Percentiles rank a stretch among this genome's conserved stretches.
phyloP scores from a whole-genome alignment of 352 stramenopile genomes.

The Elongisporangium prolatum region DNA sequence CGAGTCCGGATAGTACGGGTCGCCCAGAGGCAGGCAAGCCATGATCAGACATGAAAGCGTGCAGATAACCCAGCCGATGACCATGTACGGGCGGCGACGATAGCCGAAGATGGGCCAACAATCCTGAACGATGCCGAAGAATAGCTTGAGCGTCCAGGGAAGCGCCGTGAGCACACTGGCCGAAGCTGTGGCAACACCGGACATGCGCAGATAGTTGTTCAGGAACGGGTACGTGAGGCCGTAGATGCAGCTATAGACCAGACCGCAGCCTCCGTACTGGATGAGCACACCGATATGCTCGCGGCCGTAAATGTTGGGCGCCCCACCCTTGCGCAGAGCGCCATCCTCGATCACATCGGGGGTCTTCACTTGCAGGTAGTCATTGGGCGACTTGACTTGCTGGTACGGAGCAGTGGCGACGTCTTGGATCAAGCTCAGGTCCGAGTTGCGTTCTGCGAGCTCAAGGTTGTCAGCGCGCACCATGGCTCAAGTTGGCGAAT shows the following conservation, averaged over 20 bases:
- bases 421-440: neutral
- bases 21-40: conserved; percentile 20
- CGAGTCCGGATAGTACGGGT: conserved; percentile 29
- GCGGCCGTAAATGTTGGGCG: conserved; percentile 28
- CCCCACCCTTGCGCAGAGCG: conserved; percentile 27
- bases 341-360: conserved; percentile 27
- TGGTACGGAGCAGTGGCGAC: neutral
- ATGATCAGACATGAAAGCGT: conserved; percentile 27
- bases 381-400: conserved; percentile 2
- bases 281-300: conserved; percentile 33
- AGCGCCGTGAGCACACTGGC: conserved; percentile 35
- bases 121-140: conserved; percentile 39
- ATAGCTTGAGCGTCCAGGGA: conserved; percentile 34
- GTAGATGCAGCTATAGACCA: conserved; percentile 45
- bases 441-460: neutral
- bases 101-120: conserved; percentile 38
- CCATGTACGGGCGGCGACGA: conserved; percentile 24
- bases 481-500: neutral
- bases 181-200: conserved; percentile 25
- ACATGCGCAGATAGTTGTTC: conserved; percentile 28
- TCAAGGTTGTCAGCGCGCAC: neutral
- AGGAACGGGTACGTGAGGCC: conserved; percentile 24
- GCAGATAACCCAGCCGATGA: conserved; percentile 30
- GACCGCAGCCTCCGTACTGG: conserved; percentile 36
- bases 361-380: conserved; percentile 27